Percentiles rank a stretch among this genome's conserved stretches.
Conservation (phyloP, 2,329 filamentous ascomycete species). For the Fusarium sarcochroum region DNA sequence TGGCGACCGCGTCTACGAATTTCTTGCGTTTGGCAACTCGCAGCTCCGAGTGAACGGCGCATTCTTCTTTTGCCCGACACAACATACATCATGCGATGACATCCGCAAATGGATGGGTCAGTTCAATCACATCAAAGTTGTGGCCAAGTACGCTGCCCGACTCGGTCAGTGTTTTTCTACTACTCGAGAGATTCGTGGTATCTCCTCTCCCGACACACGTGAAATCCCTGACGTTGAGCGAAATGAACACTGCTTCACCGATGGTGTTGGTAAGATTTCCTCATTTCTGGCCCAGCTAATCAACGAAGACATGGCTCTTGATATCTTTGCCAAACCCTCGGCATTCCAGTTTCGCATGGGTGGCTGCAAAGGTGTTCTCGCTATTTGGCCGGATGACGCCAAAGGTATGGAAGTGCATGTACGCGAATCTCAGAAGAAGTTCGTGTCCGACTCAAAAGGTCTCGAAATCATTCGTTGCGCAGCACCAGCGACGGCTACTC, state of each 20-base stretch:
- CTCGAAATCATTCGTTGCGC: slow-evolving; percentile 91
- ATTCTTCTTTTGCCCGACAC: slow-evolving; percentile 88
- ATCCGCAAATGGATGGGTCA: slow-evolving; percentile 91
- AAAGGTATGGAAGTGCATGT: slow-evolving; percentile 80
- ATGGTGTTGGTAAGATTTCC: slow-evolving; percentile 96
- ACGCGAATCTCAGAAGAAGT: slow-evolving; percentile 90
- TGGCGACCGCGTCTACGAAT: slow-evolving; percentile 86
- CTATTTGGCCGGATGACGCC: slow-evolving; percentile 78
- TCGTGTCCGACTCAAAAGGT: slow-evolving; percentile 76
- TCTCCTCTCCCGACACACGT: slow-evolving; percentile 69
- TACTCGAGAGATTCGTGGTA: slow-evolving; percentile 79
- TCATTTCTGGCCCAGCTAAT: slow-evolving; percentile 80
- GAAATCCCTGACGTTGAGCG: slow-evolving; percentile 79
- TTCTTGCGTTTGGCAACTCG: slow-evolving; percentile 94
- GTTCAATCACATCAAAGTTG: slow-evolving; percentile 82
- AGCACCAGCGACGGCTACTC: slow-evolving; percentile 79
- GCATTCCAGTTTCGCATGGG: slow-evolving; percentile 93
- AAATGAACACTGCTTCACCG: slow-evolving; percentile 82
- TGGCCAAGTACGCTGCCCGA: slow-evolving; percentile 92
- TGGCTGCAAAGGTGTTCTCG: slow-evolving; percentile 91
- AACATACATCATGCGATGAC: slow-evolving; percentile 75
- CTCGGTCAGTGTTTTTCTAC: slow-evolving; percentile 97
- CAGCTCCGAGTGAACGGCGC: slow-evolving; percentile 93
- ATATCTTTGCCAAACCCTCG: slow-evolving; percentile 74
- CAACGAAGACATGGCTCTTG: slow-evolving; percentile 75